Conservation (phyloP, 2,329 filamentous ascomycete species). For the Paramyrothecium sp. region DNA sequence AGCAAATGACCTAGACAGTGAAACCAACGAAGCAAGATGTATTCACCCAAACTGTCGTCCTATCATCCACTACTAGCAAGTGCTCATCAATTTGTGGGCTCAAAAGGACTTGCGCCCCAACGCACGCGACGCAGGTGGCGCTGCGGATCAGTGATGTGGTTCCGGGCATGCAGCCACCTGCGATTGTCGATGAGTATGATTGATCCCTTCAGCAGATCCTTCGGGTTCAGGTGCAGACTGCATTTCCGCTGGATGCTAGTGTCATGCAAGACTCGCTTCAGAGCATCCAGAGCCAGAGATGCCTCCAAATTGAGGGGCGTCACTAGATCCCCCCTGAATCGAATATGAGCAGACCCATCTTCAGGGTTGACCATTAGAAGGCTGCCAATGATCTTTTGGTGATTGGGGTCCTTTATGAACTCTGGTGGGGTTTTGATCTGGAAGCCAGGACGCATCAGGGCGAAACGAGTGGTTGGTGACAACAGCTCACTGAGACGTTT, state of each 20-base stretch:
- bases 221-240: slow-evolving; percentile 21
- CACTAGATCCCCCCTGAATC: slow-evolving; percentile 30
- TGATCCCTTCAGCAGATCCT: slow-evolving; percentile 21
- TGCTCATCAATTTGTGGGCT: neutral
- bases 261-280: slow-evolving; percentile 15
- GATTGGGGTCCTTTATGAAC: slow-evolving; percentile 26
- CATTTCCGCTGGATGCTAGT: slow-evolving; percentile 9
- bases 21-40: too few species aligned
- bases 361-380: slow-evolving; percentile 11
- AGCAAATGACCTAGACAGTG: too few species aligned
- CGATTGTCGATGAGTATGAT: slow-evolving; percentile 33
- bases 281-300: slow-evolving; percentile 17
- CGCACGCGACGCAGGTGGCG: slow-evolving; percentile 32
- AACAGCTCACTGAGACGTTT: slow-evolving; percentile 22
- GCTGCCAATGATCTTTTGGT: slow-evolving; percentile 16
- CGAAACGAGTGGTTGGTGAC: slow-evolving; percentile 14
- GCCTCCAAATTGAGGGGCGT: slow-evolving; percentile 21
- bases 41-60: too few species aligned
- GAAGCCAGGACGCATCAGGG: slow-evolving; percentile 25
- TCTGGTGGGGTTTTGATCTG: slow-evolving; percentile 29
- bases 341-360: slow-evolving; percentile 15
- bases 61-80: too few species aligned
- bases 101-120: slow-evolving; percentile 29
- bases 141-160: slow-evolving; percentile 26
- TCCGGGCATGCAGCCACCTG: slow-evolving; percentile 31